A percentile compares a stretch with the other conserved stretches of the same genome.
phyloP scores from a whole-genome alignment of 2,329 filamentous ascomycete species.

The Talaromyces rugulosus region DNA sequence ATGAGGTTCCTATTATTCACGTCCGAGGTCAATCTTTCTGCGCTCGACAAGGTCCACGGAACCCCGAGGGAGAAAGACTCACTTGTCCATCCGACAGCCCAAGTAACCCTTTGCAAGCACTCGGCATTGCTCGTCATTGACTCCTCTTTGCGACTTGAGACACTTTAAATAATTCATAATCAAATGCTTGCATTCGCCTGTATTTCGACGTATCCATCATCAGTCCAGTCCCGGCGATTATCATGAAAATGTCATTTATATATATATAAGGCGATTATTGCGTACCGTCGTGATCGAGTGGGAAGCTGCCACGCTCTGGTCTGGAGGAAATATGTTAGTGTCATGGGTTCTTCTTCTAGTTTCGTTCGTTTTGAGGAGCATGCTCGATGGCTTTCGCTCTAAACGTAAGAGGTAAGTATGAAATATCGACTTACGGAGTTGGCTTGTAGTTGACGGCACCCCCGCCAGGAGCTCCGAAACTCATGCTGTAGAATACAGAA shows the following conservation, averaged over 20 bases:
- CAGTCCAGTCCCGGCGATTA: neutral
- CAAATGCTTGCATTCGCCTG: constrained; percentile 87
- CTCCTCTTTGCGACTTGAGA: constrained; percentile 75
- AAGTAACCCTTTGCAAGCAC: constrained; percentile 84
- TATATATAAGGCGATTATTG: neutral
- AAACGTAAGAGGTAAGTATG: neutral
- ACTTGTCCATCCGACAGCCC: constrained; percentile 92
- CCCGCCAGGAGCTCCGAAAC: constrained; percentile 69
- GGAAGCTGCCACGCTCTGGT: constrained; percentile 88
- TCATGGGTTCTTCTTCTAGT: neutral
- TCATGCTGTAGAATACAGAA: constrained; percentile 23
- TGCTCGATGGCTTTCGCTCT: neutral
- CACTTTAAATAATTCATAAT: constrained; percentile 84
- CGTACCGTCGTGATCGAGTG: constrained; percentile 85
- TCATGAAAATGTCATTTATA: neutral
- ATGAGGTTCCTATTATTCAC: constrained; percentile 71
- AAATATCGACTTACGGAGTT: constrained; percentile 55
- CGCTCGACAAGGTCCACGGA: neutral
- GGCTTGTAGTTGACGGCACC: constrained; percentile 62
- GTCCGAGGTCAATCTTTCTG: neutral
- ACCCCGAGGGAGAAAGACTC: constrained; percentile 32
- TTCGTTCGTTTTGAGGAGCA: neutral
- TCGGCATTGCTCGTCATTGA: constrained; percentile 83
- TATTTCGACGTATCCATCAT: neutral
- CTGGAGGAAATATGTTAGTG: constrained; percentile 41